phyloP scores from a whole-genome alignment of 1,139 yeast genomes.

The Tardiomyces blankii region DNA sequence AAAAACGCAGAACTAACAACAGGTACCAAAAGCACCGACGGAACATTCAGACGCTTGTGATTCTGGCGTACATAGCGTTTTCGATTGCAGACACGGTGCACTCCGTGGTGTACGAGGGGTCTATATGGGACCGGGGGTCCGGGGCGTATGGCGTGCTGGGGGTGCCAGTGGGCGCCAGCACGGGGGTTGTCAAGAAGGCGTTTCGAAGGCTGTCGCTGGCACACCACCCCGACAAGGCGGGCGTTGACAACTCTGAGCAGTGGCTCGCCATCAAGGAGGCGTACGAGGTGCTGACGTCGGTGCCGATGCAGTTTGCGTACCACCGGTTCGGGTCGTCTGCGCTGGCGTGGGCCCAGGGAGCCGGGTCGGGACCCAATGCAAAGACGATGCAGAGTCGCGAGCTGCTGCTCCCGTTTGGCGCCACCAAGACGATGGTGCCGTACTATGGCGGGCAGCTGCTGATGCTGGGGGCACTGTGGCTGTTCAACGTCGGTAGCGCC shows the following conservation, averaged over 20 bases:
- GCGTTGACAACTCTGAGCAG: conserved; percentile 7
- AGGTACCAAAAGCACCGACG: conserved; percentile 5
- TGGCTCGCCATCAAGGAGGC: conserved; percentile 20
- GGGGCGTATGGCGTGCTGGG: conserved; percentile 14
- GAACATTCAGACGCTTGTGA: conserved; percentile 8
- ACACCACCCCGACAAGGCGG: conserved; percentile 27
- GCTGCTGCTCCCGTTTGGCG: conserved; percentile 7
- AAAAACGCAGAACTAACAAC: background rate
- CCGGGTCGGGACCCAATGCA: conserved; percentile 1
- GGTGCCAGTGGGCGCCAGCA: conserved; percentile 7
- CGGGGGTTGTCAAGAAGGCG: conserved; percentile 10
- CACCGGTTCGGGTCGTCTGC: conserved; percentile 22
- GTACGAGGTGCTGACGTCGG: conserved; percentile 20
- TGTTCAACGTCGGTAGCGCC: conserved; percentile 12
- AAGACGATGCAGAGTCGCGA: conserved; percentile 2
- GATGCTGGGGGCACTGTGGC: conserved; percentile 11
- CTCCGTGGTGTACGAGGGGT: conserved; percentile 6
- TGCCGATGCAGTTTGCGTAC: conserved; percentile 20
- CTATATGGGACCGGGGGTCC: conserved; percentile 2
- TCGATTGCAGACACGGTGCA: conserved; percentile 8
- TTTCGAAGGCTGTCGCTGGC: conserved; percentile 18
- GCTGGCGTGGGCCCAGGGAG: conserved; percentile 3
- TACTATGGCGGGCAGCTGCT: conserved; percentile 13
- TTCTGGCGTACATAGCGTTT: conserved; percentile 10
- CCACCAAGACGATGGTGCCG: conserved; percentile 9